Percentiles rank a stretch among this genome's conserved stretches.
Conservation (phyloP, 2,329 filamentous ascomycete genomes). For the Ophiosphaerella herpotricha region DNA sequence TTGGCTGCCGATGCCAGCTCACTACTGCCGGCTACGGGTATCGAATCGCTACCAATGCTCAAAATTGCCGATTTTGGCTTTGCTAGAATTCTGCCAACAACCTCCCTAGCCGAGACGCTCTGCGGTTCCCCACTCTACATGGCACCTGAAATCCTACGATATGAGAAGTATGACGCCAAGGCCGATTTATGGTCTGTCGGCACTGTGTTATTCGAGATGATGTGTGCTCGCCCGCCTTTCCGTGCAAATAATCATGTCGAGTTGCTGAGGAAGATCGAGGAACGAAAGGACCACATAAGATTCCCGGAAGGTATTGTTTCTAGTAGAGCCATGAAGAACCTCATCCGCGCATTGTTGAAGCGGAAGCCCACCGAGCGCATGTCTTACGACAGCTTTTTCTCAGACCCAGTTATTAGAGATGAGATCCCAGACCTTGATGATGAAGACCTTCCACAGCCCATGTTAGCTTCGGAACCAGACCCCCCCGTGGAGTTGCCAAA, state of each 20-base stretch:
- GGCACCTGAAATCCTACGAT: constrained; percentile 95
- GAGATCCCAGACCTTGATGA: constrained; percentile 81
- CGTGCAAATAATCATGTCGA: constrained; percentile 94
- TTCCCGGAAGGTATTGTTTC: constrained; percentile 76
- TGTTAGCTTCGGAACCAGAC: constrained; percentile 34
- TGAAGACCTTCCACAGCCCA: constrained; percentile 65
- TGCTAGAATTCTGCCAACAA: constrained; percentile 85
- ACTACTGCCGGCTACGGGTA: constrained; percentile 76
- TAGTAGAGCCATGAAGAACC: constrained; percentile 75
- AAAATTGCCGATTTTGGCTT: constrained; percentile 99
- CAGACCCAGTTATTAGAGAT: constrained; percentile 70
- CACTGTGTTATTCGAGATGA: constrained; percentile 95
- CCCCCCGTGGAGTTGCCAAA: constrained; percentile 28
- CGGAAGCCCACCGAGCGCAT: constrained; percentile 83
- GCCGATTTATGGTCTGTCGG: constrained; percentile 98
- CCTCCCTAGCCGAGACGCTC: constrained; percentile 90
- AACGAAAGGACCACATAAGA: constrained; percentile 80
- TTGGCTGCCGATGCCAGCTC: constrained; percentile 82
- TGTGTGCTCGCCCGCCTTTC: constrained; percentile 87
- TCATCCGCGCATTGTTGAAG: constrained; percentile 82
- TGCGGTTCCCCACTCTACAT: constrained; percentile 98
- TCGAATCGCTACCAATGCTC: constrained; percentile 88
- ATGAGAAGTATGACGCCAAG: constrained; percentile 96
- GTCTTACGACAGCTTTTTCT: constrained; percentile 85
- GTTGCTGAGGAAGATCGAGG: constrained; percentile 87